These are phyloP conservation scores for Somion occarium DNA, from an alignment of 1,284 basidiomycete genomes.

Conservation along the genomic window DNA sequence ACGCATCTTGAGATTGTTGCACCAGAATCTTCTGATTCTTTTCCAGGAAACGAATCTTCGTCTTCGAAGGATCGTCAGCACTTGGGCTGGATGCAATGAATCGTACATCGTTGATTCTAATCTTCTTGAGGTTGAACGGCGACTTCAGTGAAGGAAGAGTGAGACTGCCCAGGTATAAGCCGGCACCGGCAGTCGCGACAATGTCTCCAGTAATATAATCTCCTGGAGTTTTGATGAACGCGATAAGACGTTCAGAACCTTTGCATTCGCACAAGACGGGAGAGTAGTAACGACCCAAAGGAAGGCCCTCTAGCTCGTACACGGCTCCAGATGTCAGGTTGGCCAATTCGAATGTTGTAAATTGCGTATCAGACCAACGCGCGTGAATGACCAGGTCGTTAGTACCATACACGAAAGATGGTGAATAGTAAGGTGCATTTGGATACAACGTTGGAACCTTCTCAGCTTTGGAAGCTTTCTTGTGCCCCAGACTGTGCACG, in stretches of 20 bases:
- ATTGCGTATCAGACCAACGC: conserved; percentile 61
- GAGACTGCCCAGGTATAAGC: conserved; percentile 60
- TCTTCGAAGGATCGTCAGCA: conserved; percentile 17
- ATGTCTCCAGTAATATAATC: conserved; percentile 57
- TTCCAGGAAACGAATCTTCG: conserved; percentile 48
- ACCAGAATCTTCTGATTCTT: conserved; percentile 49
- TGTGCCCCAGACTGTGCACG: conserved; percentile 37
- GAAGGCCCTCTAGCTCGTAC: conserved; percentile 49
- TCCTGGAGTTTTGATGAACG: conserved; percentile 59
- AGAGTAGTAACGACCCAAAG: conserved; percentile 59
- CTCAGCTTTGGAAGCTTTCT: conserved; percentile 16
- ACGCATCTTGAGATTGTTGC: conserved; percentile 47
- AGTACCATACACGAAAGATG: conserved; percentile 49
- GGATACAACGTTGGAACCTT: conserved; percentile 45
- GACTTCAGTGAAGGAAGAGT: conserved; percentile 39
- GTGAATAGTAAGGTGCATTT: conserved; percentile 58
- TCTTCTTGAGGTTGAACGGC: neutral
- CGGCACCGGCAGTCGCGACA: conserved; percentile 55
- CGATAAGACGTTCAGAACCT: conserved; percentile 43
- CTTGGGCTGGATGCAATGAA: conserved; percentile 20
- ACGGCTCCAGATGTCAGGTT: conserved; percentile 41
- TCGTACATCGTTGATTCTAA: conserved; percentile 1
- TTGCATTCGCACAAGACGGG: conserved; percentile 46
- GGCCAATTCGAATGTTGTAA: conserved; percentile 62
- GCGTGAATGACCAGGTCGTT: conserved; percentile 53